phyloP scores from a whole-genome alignment of 345 rosid species.

The Euphorbia peplus region DNA sequence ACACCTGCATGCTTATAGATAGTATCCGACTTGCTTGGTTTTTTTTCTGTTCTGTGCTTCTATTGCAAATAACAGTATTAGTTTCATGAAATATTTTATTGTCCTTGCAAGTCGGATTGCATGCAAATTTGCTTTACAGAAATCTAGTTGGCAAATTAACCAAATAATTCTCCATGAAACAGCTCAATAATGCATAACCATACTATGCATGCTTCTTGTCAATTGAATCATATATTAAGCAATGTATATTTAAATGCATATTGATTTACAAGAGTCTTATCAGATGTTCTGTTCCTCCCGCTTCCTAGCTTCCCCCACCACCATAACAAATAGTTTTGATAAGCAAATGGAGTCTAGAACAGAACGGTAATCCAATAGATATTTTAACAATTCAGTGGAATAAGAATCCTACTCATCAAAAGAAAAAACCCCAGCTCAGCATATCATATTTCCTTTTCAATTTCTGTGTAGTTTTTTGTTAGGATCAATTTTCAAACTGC shows the following conservation, averaged over 20 bases:
- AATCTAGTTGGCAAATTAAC: neutral
- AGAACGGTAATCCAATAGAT: neutral
- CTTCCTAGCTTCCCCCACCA: neutral
- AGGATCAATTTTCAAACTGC: neutral
- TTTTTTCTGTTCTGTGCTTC: neutral
- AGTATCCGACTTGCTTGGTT: neutral
- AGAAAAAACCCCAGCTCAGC: neutral
- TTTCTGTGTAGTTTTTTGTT: neutral
- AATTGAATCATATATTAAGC: neutral
- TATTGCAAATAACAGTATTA: neutral
- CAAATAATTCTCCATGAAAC: neutral
- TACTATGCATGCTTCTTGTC: neutral
- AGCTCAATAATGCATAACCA: neutral
- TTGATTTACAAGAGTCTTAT: neutral
- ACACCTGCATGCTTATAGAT: neutral
- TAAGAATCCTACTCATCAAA: too few species aligned
- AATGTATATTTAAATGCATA: too few species aligned
- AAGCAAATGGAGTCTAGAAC: neutral
- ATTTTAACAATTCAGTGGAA: neutral
- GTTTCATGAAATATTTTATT: neutral
- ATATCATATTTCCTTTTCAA: neutral
- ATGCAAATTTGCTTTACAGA: neutral
- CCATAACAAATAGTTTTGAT: neutral
- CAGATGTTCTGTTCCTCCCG: neutral
- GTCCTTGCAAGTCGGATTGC: neutral